Conservation (phyloP, 768 basidiomycete species). For the Mycena kentingensis region DNA sequence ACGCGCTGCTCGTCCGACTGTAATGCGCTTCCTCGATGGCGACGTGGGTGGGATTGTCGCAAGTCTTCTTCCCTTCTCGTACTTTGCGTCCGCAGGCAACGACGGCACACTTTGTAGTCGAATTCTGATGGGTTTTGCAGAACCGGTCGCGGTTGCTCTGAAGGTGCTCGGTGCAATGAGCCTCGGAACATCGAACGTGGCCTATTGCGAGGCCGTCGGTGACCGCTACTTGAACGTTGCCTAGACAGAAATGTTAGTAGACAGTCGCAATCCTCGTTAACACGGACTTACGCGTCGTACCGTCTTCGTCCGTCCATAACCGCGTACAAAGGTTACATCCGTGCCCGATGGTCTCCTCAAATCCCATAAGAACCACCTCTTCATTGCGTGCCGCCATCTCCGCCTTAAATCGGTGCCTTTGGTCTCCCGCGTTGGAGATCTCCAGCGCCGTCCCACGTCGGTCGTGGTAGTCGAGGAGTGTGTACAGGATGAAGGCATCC, state of each 20-base stretch:
- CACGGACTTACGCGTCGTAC: slow-evolving; percentile 2
- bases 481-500: slow-evolving; percentile 31
- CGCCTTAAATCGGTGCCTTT: slow-evolving; percentile 26
- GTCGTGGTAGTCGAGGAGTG: slow-evolving; percentile 29
- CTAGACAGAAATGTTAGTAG: slow-evolving; percentile 1
- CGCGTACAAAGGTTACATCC: slow-evolving; percentile 30
- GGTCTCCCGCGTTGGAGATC: slow-evolving; percentile 29
- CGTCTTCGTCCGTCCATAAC: slow-evolving; percentile 18
- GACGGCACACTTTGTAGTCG: slow-evolving; percentile 11
- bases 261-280: not conserved
- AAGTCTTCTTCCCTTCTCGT: slow-evolving; percentile 6
- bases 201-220: slow-evolving; percentile 22
- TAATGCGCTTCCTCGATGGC: slow-evolving; percentile 10
- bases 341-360: slow-evolving; percentile 28
- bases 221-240: slow-evolving; percentile 1
- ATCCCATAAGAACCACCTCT: slow-evolving; percentile 25
- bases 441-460: slow-evolving; percentile 9
- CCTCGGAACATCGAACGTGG: slow-evolving; percentile 18
- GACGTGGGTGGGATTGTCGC: slow-evolving; percentile 10
- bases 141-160: slow-evolving; percentile 21
- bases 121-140: slow-evolving; percentile 12
- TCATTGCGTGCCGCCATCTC: slow-evolving; percentile 30
- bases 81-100: slow-evolving; percentile 5
- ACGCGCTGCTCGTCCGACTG: slow-evolving; percentile 9
- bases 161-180: slow-evolving; percentile 17